A percentile compares a stretch with the other conserved stretches of the same genome.
Conservation (phyloP, 768 basidiomycete species). For the Calocera viscosa region DNA sequence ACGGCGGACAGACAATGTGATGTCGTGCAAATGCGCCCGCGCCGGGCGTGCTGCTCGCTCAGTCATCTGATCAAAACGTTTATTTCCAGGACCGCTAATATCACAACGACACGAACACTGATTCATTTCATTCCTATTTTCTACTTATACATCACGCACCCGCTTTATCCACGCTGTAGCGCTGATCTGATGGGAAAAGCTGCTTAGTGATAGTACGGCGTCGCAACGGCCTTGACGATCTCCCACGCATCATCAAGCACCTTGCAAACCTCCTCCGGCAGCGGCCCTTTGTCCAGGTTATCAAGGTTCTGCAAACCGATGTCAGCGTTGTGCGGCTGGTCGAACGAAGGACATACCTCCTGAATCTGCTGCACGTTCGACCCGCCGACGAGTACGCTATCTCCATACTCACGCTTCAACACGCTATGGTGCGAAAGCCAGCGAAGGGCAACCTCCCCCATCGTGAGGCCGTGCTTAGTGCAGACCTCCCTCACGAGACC, state of each 20-base stretch:
- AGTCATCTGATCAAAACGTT: too few species aligned
- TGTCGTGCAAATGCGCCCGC: too few species aligned
- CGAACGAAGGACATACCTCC: too few species aligned
- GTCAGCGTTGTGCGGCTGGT: too few species aligned
- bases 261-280: conserved; percentile 32
- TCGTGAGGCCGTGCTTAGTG: conserved; percentile 28
- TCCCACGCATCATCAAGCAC: conserved; percentile 29
- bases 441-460: conserved; percentile 32
- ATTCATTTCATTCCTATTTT: too few species aligned
- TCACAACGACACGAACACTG: too few species aligned
- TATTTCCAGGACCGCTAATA: too few species aligned
- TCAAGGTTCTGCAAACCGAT: conserved; percentile 31
- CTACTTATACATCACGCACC: too few species aligned
- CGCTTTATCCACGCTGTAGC: too few species aligned
- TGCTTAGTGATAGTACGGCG: conserved; percentile 11
- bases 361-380: conserved; percentile 46
- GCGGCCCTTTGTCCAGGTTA: conserved; percentile 46
- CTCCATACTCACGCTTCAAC: conserved; percentile 36
- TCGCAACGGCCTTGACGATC: conserved; percentile 20
- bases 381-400: conserved; percentile 49
- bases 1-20: too few species aligned
- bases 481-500: conserved; percentile 34
- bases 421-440: conserved; percentile 42
- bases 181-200: not conserved
- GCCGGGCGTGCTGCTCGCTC: too few species aligned